Evolutionary conservation across 2,329 filamentous ascomycete species (phyloP).

Genomic region (Fonsecaea nubica): DNA sequence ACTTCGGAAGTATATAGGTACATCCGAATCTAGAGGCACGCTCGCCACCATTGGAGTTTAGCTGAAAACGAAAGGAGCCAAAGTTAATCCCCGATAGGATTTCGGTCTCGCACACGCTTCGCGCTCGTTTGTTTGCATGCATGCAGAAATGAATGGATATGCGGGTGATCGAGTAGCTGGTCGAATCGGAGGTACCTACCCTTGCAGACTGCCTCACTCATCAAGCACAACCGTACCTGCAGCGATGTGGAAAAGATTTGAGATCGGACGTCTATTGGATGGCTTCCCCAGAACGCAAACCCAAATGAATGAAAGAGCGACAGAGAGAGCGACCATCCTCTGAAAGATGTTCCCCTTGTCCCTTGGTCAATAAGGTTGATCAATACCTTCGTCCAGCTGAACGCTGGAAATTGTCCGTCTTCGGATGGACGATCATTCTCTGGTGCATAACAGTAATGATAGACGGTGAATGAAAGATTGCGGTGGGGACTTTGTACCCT

Average conservation of each 20-base stretch:
- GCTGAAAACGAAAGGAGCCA: not conserved
- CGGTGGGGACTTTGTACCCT: not conserved
- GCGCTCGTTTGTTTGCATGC: not conserved
- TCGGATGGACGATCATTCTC: not conserved
- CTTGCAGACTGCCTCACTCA: not conserved
- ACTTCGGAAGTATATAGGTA: not conserved
- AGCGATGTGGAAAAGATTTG: not conserved
- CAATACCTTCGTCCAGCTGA: not conserved
- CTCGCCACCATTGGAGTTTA: not conserved
- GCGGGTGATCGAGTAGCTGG: not conserved
- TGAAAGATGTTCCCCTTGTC: not conserved
- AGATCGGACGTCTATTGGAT: not conserved
- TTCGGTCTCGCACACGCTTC: not conserved
- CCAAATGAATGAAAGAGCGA: not conserved
- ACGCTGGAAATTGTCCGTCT: not conserved
- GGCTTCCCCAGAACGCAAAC: not conserved
- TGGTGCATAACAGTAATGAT: not conserved
- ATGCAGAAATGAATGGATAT: not conserved
- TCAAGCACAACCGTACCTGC: not conserved
- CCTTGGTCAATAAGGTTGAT: not conserved
- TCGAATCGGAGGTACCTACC: not conserved
- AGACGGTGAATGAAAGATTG: slow-evolving; percentile 1
- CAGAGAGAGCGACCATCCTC: not conserved
- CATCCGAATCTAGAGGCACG: not conserved
- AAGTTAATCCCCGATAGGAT: not conserved